These are phyloP conservation scores for Lactuca sativa DNA, from an alignment of 129 eudicot genomes.

Conservation along the genomic window DNA sequence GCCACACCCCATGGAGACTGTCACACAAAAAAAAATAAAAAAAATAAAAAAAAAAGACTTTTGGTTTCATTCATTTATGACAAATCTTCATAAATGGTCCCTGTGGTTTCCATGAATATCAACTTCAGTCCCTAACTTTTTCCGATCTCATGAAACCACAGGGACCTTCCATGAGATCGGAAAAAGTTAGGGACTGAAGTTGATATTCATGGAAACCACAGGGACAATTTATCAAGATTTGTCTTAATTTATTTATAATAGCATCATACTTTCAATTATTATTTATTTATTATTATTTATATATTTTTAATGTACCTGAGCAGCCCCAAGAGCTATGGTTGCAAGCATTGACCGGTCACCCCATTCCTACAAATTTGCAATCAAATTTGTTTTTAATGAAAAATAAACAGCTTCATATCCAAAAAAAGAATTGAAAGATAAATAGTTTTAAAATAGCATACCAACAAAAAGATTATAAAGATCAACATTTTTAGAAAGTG, in stretches of 20 bases:
- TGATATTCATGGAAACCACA: too few species aligned
- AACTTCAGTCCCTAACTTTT: too few species aligned
- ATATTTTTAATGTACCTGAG: conserved; percentile 63
- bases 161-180: too few species aligned
- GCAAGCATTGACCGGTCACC: conserved; percentile 99
- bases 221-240: too few species aligned
- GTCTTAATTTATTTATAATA: too few species aligned
- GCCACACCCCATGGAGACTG: conserved; percentile 99
- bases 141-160: too few species aligned
- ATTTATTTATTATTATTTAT: too few species aligned
- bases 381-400: neutral
- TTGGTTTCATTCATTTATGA: neutral
- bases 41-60: neutral
- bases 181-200: too few species aligned
- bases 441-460: neutral
- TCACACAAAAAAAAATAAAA: conserved; percentile 16
- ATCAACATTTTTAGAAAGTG: neutral
- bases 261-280: too few species aligned
- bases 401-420: conserved; percentile 7
- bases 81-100: too few species aligned
- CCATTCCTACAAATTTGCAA: conserved; percentile 69
- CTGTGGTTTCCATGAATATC: too few species aligned
- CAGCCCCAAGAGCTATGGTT: conserved; percentile 97
- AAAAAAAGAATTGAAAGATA: neutral
- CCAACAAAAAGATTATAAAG: neutral